Evolutionary conservation across 768 basidiomycete species (phyloP), one percentile per base, ranked within the genome.

Genomic region (Trichaptum fuscoviolaceum): DNA sequence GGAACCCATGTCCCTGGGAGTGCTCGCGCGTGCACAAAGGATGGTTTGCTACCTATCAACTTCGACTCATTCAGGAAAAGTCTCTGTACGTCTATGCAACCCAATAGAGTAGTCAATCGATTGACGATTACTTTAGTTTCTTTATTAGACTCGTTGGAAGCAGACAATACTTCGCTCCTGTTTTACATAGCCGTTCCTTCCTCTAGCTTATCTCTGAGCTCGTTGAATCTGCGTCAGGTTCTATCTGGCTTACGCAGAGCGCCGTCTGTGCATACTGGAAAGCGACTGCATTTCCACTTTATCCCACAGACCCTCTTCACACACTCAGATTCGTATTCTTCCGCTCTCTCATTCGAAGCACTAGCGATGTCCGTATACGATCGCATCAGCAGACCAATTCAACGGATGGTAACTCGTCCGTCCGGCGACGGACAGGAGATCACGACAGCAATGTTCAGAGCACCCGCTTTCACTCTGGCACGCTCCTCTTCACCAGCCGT

Each of bases 11-110:
- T 70, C 12, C 80, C 79, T 25, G 92, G 90, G 12, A 80, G 76
- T 34, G 81, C 84, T 61, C 72, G 76, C 18, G 71, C 75, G 35
- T 84, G 83, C 73, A 65, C 78, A 0, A 80, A 77, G 35, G 81
- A 86, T 64, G 91, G 92, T 0, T 72, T 93, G 17, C 75, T 91
- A 34, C 81, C 87, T 2, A 70, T 91, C 67, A 83, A 84, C 64
- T 85, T 89, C 65, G 91, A 92, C 70, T 82, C 88, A 10, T 84
- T 93, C 69, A 84, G 89, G 66, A 93, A 92, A 76, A 82, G 77
- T 42, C 74, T 93, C 58, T 74, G 90, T 87, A 71, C 69, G 82
- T 73, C 25, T 35, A 6, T 17, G 26, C 26, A 34, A 25, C 20
- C 24, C 7, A 58, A 1, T 26, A 52, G 20, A 35, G 61, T 65